phyloP scores from a whole-genome alignment of 441 rosid species.

The Erysimum cheiri region DNA sequence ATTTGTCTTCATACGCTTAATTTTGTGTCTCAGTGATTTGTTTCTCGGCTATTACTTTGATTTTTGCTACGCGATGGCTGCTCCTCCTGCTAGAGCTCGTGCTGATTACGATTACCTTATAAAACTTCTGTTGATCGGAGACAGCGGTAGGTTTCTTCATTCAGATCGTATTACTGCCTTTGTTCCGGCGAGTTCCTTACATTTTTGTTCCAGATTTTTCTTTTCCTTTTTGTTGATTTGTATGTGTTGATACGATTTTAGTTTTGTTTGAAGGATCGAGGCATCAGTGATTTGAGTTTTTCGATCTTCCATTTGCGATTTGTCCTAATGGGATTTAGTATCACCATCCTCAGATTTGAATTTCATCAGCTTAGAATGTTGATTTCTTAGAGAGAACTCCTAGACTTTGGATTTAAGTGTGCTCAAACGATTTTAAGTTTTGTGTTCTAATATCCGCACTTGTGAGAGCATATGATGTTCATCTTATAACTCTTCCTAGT shows the following conservation, averaged over 20 bases:
- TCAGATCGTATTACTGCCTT: conserved; percentile 30
- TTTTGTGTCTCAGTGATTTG: conserved; percentile 44
- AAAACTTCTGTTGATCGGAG: conserved; percentile 78
- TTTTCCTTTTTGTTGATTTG: neutral
- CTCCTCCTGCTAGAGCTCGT: conserved; percentile 83
- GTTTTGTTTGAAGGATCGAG: conserved; percentile 10
- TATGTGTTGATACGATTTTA: neutral
- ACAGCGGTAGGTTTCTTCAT: conserved; percentile 58
- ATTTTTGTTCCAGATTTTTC: conserved; percentile 8
- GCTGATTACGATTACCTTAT: conserved; percentile 82
- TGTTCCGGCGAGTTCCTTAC: neutral
- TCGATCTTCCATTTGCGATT: conserved; percentile 10
- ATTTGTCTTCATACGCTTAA: conserved; percentile 1
- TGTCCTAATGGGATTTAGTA: neutral
- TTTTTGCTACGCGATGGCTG: conserved; percentile 56
- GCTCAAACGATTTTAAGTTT: neutral
- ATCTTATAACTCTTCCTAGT: conserved; percentile 6
- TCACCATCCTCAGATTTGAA: conserved; percentile 22
- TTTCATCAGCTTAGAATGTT: conserved; percentile 2
- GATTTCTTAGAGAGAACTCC: conserved; percentile 5
- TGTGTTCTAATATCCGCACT: too few relatives aligned
- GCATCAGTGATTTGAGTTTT: neutral
- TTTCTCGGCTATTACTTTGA: conserved; percentile 20
- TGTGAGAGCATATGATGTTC: too few relatives aligned
- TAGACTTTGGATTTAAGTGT: neutral